A percentile compares a stretch with the other conserved stretches of the same genome.
phyloP scores from a whole-genome alignment of 2,329 filamentous ascomycete species.

The Botrytis squamosa region DNA sequence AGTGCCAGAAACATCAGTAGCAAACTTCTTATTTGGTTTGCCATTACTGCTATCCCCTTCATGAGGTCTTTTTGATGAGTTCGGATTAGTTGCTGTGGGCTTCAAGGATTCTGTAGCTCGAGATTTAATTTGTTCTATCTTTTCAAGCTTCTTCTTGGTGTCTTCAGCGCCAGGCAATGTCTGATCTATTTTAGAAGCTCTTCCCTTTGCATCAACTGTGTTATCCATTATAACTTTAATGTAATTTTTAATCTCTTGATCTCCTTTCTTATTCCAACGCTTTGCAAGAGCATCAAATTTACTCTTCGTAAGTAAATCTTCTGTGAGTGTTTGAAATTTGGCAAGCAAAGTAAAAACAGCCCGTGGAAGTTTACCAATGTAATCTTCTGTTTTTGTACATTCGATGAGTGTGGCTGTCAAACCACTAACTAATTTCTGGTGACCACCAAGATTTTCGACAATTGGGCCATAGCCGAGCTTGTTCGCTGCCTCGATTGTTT shows the following conservation, averaged over 20 bases:
- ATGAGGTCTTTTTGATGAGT: conserved; percentile 37
- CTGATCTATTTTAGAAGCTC: conserved; percentile 46
- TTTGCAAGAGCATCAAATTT: conserved; percentile 66
- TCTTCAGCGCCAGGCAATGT: conserved; percentile 36
- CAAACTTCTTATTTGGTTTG: conserved; percentile 39
- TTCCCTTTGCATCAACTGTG: conserved; percentile 37
- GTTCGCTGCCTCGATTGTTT: conserved; percentile 54
- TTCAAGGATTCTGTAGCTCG: conserved; percentile 28
- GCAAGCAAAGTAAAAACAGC: conserved; percentile 60
- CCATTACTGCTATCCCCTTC: conserved; percentile 36
- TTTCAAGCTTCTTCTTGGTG: conserved; percentile 33
- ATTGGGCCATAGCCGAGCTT: conserved; percentile 55
- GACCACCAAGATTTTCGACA: conserved; percentile 56
- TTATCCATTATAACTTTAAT: conserved; percentile 55
- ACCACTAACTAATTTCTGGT: conserved; percentile 56
- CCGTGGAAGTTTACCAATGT: conserved; percentile 53
- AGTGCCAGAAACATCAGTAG: conserved; percentile 34
- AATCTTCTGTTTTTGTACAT: conserved; percentile 53
- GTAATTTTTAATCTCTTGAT: conserved; percentile 61
- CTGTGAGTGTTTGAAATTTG: conserved; percentile 57
- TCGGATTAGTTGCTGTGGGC: conserved; percentile 22
- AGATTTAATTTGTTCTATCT: conserved; percentile 32
- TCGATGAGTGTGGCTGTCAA: conserved; percentile 55
- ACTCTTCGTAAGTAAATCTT: conserved; percentile 57
- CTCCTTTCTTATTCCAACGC: conserved; percentile 61